Evolutionary conservation across 164 flowering plant species (phyloP).

Genomic region (Saururus chinensis): DNA sequence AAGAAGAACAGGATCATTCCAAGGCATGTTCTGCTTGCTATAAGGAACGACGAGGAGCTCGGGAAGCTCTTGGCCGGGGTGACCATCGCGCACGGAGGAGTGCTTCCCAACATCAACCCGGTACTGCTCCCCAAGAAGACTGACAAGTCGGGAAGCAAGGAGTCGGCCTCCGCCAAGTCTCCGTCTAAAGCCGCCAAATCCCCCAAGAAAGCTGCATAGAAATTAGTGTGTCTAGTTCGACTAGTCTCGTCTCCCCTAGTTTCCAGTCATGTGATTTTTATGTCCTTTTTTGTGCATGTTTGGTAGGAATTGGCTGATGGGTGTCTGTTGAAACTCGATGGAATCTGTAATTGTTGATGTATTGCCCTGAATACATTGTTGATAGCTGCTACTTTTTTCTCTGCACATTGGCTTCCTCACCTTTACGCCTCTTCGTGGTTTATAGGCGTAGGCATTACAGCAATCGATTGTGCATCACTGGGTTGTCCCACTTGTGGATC

Average conservation of each 20-base stretch:
- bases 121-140: slow-evolving; percentile 54
- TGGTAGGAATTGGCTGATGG: too few relatives aligned
- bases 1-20: slow-evolving; percentile 68
- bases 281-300: too few relatives aligned
- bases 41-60: slow-evolving; percentile 71
- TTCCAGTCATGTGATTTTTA: too few relatives aligned
- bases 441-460: too few relatives aligned
- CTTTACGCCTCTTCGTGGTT: too few relatives aligned
- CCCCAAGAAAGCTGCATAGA: slow-evolving; percentile 24
- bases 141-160: slow-evolving; percentile 31
- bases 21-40: slow-evolving; percentile 56
- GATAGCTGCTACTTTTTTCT: too few relatives aligned
- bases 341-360: too few relatives aligned
- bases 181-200: slow-evolving; percentile 29
- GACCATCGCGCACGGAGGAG: slow-evolving; percentile 67
- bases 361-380: too few relatives aligned
- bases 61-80: slow-evolving; percentile 60
- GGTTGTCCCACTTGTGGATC: too few relatives aligned
- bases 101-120: slow-evolving; percentile 65
- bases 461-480: too few relatives aligned
- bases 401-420: too few relatives aligned
- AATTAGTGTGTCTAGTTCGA: not conserved
- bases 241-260: not conserved
- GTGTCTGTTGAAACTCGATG: too few relatives aligned
- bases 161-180: slow-evolving; percentile 24